These are phyloP conservation scores for Globisporangium recalcitrans DNA, from an alignment of 352 stramenopile species.

Conservation along the genomic window DNA sequence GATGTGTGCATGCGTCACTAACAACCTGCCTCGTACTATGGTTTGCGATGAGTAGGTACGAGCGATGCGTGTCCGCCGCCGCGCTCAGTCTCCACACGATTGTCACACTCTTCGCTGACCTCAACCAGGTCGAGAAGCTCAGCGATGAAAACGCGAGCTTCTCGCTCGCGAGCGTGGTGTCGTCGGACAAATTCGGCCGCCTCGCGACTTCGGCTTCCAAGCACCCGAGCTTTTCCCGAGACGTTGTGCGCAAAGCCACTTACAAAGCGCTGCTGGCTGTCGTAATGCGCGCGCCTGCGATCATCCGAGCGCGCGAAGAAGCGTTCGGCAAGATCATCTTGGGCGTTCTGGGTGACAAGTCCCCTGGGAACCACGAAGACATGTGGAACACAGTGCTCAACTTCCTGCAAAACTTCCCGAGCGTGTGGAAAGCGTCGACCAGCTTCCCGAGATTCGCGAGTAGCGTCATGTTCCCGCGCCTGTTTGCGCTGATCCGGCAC, in stretches of 20 bases:
- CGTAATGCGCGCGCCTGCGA: slow-evolving; percentile 32
- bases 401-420: slow-evolving; percentile 51
- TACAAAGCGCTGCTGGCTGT: slow-evolving; percentile 58
- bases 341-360: slow-evolving; percentile 64
- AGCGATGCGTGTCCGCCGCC: slow-evolving; percentile 60
- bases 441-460: slow-evolving; percentile 60
- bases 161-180: slow-evolving; percentile 47
- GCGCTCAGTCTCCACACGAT: slow-evolving; percentile 58
- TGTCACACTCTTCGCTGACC: slow-evolving; percentile 40
- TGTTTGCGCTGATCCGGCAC: slow-evolving; percentile 71
- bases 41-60: slow-evolving; percentile 20
- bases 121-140: slow-evolving; percentile 35
- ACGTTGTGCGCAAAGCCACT: slow-evolving; percentile 54
- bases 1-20: neutral
- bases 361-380: slow-evolving; percentile 51
- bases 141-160: slow-evolving; percentile 27
- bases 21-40: too few relatives aligned
- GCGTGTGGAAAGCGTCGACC: slow-evolving; percentile 32
- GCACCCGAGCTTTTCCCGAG: slow-evolving; percentile 69
- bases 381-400: slow-evolving; percentile 77
- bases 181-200: slow-evolving; percentile 52
- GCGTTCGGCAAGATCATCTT: slow-evolving; percentile 71
- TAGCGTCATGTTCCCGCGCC: slow-evolving; percentile 52
- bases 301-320: slow-evolving; percentile 43
- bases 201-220: slow-evolving; percentile 61